Evolutionary conservation across 176 grass and related monocot species (phyloP).

Genomic region (Cocos nucifera): DNA sequence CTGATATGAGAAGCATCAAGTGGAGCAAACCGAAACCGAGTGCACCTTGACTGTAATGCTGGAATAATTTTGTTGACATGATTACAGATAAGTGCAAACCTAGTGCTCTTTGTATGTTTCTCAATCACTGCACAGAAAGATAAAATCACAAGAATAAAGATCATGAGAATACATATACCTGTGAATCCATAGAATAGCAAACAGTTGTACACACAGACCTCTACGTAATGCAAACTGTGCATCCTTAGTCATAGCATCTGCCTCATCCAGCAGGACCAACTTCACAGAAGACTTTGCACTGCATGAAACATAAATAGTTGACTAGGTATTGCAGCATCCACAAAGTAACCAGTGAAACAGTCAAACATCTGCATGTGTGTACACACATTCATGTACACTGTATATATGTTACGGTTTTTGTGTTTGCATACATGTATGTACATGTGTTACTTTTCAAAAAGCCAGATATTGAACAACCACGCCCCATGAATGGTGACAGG

Average conservation of each 20-base stretch:
- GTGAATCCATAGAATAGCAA: slow-evolving; percentile 29
- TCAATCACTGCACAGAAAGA: slow-evolving; percentile 64
- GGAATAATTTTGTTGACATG: slow-evolving; percentile 99
- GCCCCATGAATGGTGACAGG: no score
- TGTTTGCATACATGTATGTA: no score
- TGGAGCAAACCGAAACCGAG: slow-evolving; percentile 93
- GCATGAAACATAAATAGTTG: slow-evolving; percentile 22
- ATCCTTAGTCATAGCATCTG: slow-evolving; percentile 97
- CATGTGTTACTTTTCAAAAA: no score
- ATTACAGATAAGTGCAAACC: slow-evolving; percentile 98
- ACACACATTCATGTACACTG: no score
- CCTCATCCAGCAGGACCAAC: slow-evolving; percentile 93
- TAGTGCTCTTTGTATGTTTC: slow-evolving; percentile 96
- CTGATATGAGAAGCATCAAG: slow-evolving; percentile 73
- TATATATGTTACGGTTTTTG: no score
- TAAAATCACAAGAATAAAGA: not conserved
- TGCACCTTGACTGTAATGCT: slow-evolving; percentile 94
- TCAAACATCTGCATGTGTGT: no score
- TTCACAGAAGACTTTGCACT: slow-evolving; percentile 51
- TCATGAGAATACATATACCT: slow-evolving; percentile 10
- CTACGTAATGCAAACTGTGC: slow-evolving; percentile 93
- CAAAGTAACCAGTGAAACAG: not conserved
- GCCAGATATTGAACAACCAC: no score
- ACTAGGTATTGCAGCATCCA: no score
- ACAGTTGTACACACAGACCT: slow-evolving; percentile 37